Evolutionary conservation across 139 green algal genomes (phyloP).

Genomic region (Chlorella sp.): DNA sequence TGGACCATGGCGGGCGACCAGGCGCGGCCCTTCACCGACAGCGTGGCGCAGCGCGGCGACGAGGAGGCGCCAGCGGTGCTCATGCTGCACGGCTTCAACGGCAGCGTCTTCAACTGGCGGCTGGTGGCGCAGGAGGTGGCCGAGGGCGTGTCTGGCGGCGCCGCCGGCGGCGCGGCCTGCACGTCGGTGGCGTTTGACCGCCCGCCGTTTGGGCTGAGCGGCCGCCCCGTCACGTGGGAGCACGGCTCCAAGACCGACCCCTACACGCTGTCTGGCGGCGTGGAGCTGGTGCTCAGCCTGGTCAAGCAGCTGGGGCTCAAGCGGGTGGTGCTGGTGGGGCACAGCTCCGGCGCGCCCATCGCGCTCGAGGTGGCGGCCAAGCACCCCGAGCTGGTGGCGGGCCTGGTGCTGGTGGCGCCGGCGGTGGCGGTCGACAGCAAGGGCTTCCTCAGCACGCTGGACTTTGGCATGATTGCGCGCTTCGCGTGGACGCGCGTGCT

Average conservation of each 20-base stretch:
- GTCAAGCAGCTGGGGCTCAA: constrained; percentile 19
- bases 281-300: constrained; percentile 14
- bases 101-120: constrained; percentile 41
- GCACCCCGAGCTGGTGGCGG: constrained; percentile 19
- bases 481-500: constrained; percentile 27
- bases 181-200: constrained; percentile 60
- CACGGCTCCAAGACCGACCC: constrained; percentile 27
- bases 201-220: constrained; percentile 57
- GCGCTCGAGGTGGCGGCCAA: constrained; percentile 43
- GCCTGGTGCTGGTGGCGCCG: constrained; percentile 46
- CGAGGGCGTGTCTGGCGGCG: neutral
- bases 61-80: constrained; percentile 20
- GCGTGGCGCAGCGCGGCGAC: neutral
- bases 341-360: constrained; percentile 52
- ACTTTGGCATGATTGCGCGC: constrained; percentile 31
- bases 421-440: constrained; percentile 30
- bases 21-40: neutral
- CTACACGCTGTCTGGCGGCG: constrained; percentile 27
- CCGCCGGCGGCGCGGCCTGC: constrained; percentile 1
- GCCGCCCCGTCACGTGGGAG: constrained; percentile 43
- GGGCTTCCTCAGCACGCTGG: constrained; percentile 17
- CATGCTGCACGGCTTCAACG: constrained; percentile 62
- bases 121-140: neutral
- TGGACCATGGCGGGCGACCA: neutral
- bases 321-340: constrained; percentile 40